Percentiles rank a stretch among this genome's conserved stretches.
Evolutionary conservation across 2,329 filamentous ascomycete genomes (phyloP).

Genomic region (Macrophomina phaseolina): DNA sequence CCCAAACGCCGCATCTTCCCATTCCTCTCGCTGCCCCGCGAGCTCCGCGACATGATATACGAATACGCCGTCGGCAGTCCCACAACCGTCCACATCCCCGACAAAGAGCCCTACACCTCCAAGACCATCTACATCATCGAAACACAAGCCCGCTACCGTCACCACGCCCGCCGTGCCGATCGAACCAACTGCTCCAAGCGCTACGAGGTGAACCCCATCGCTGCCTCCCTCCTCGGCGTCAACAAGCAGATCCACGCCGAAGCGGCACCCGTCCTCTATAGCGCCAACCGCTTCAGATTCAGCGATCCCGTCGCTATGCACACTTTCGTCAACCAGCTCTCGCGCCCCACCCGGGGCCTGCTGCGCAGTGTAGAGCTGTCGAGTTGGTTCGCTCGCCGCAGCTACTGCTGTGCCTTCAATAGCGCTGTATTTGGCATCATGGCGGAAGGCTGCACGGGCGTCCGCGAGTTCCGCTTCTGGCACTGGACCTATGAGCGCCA

Average conservation of each 20-base stretch:
- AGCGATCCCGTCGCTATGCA: constrained; percentile 37
- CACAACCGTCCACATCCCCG: constrained; percentile 29
- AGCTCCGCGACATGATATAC: constrained; percentile 45
- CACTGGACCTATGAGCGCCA: constrained; percentile 20
- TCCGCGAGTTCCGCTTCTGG: constrained; percentile 36
- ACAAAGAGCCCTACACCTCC: no score
- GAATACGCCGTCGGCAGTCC: constrained; percentile 36
- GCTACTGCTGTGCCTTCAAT: constrained; percentile 40
- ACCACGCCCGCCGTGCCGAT: neutral
- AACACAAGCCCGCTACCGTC: constrained; percentile 8
- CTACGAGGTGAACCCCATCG: constrained; percentile 26
- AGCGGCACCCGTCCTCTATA: constrained; percentile 38
- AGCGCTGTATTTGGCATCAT: constrained; percentile 41
- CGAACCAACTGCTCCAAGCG: no score
- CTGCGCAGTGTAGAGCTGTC: constrained; percentile 29
- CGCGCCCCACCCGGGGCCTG: neutral
- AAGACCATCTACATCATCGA: neutral
- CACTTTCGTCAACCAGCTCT: constrained; percentile 36
- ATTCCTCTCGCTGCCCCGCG: constrained; percentile 42
- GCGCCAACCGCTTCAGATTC: constrained; percentile 37
- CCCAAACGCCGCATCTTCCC: constrained; percentile 42
- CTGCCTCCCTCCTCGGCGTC: constrained; percentile 37
- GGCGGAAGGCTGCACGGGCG: constrained; percentile 35
- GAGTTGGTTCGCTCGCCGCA: constrained; percentile 31
- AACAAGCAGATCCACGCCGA: constrained; percentile 40